Evolutionary conservation across 1,284 basidiomycete species (phyloP).

Genomic region (Pseudozyma hubeiensis): DNA sequence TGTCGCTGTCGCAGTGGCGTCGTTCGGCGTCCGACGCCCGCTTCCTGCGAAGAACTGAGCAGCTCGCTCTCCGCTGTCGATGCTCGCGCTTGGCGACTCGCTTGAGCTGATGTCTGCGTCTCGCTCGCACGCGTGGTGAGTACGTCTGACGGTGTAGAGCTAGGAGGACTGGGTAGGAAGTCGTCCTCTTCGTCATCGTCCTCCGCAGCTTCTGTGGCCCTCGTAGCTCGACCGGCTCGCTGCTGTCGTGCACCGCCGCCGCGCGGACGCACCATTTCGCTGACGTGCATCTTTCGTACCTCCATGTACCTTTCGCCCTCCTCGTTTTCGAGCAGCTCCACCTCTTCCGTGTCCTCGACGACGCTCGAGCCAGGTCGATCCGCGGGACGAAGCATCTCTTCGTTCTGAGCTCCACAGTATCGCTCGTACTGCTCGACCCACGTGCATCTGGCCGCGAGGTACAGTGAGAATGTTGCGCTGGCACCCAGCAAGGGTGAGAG

Average conservation of each 20-base stretch:
- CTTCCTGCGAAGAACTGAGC: constrained; percentile 3
- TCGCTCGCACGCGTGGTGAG: not conserved
- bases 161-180: not conserved
- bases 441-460: constrained; percentile 29
- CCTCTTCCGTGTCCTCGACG: constrained; percentile 71
- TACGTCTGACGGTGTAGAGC: constrained; percentile 2
- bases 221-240: too few relatives aligned
- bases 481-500: constrained; percentile 40
- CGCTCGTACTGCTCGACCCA: constrained; percentile 30
- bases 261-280: not conserved
- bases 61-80: constrained; percentile 11
- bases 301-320: constrained; percentile 35
- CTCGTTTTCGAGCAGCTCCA: constrained; percentile 65
- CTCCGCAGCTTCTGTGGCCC: too few relatives aligned
- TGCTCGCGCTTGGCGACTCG: constrained; percentile 1
- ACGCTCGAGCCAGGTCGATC: constrained; percentile 35
- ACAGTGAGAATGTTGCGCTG: constrained; percentile 35
- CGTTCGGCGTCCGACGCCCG: constrained; percentile 9
- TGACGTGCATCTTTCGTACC: constrained; percentile 25
- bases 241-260: not conserved
- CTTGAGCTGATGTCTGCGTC: not conserved
- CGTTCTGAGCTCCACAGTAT: constrained; percentile 7
- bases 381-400: constrained; percentile 4
- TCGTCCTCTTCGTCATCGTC: not conserved
- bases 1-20: constrained; percentile 26